Evolutionary conservation across 306 rosid species (phyloP).

Genomic region (Comarum palustre): DNA sequence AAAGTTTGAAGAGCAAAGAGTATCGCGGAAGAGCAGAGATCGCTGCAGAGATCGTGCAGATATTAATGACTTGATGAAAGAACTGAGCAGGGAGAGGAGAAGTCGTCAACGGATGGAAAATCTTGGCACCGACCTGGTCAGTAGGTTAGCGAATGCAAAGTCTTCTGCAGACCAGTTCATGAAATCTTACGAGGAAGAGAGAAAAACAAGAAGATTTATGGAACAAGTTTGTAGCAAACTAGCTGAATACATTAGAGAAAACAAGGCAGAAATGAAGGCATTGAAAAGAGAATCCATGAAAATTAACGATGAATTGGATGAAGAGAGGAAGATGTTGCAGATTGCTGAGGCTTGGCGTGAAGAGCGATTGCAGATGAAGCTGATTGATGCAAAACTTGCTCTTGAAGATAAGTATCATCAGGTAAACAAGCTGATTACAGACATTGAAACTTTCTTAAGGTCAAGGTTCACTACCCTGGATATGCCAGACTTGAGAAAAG

Average conservation of each 20-base stretch:
- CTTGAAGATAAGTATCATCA: conserved; percentile 49
- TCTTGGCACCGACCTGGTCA: conserved; percentile 33
- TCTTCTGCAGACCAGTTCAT: conserved; percentile 26
- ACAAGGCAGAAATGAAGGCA: conserved; percentile 35
- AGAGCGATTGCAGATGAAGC: conserved; percentile 68
- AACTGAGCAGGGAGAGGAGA: conserved; percentile 44
- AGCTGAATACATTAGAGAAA: conserved; percentile 41
- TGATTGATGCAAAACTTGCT: conserved; percentile 53
- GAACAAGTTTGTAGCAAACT: conserved; percentile 47
- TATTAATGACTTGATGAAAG: conserved; percentile 28
- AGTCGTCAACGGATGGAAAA: conserved; percentile 32
- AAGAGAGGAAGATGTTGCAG: conserved; percentile 65
- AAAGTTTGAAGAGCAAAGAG: conserved; percentile 40
- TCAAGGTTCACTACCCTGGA: conserved; percentile 38
- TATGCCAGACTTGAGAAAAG: conserved; percentile 32
- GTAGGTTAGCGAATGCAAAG: conserved; percentile 40
- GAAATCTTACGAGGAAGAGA: conserved; percentile 46
- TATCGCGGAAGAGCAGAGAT: conserved; percentile 25
- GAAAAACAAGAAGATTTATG: conserved; percentile 35
- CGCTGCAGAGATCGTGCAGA: conserved; percentile 20
- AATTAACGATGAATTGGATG: conserved; percentile 42
- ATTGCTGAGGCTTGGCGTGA: conserved; percentile 65
- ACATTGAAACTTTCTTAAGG: conserved; percentile 38
- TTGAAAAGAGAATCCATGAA: conserved; percentile 36
- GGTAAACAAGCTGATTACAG: conserved; percentile 43